Evolutionary conservation across 768 basidiomycete genomes (phyloP).

Genomic region (Agaricus sinodeliciosus): DNA sequence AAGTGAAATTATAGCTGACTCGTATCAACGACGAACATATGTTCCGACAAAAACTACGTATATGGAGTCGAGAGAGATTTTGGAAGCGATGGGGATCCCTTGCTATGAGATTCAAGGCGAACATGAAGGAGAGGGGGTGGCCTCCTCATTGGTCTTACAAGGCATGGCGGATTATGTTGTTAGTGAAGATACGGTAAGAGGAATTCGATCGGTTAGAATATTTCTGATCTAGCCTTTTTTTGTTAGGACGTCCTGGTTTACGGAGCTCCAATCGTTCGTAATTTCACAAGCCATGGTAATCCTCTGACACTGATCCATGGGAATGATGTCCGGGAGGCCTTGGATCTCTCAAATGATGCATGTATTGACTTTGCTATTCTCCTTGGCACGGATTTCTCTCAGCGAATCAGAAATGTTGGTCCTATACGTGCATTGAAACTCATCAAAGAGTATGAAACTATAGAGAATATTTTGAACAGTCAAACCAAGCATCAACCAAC

Average conservation of each 20-base stretch:
- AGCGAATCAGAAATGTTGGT: constrained; percentile 78
- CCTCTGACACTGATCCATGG: constrained; percentile 66
- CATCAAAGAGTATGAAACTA: constrained; percentile 63
- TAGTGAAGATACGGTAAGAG: constrained; percentile 78
- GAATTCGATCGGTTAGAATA: constrained; percentile 1
- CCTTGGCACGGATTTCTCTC: constrained; percentile 87
- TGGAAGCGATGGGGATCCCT: constrained; percentile 78
- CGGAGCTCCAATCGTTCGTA: constrained; percentile 76
- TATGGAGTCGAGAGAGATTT: constrained; percentile 58
- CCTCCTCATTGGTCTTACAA: constrained; percentile 64
- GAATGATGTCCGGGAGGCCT: constrained; percentile 46
- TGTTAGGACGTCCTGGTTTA: constrained; percentile 74
- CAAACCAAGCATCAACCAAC: constrained; percentile 47
- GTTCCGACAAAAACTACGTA: constrained; percentile 64
- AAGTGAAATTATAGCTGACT: constrained; percentile 53
- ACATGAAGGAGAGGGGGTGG: constrained; percentile 83
- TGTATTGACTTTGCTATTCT: constrained; percentile 85
- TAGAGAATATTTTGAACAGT: constrained; percentile 59
- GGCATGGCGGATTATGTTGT: constrained; percentile 84
- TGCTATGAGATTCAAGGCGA: constrained; percentile 62
- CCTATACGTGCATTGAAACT: constrained; percentile 72
- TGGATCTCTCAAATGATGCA: constrained; percentile 47
- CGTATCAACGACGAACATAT: constrained; percentile 56
- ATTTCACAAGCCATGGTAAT: constrained; percentile 52
- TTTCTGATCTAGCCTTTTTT: constrained; percentile 7